Evolutionary conservation across 164 flowering plant genomes (phyloP), one percentile per base, ranked within the genome.

Genomic region (Annona cherimola): DNA sequence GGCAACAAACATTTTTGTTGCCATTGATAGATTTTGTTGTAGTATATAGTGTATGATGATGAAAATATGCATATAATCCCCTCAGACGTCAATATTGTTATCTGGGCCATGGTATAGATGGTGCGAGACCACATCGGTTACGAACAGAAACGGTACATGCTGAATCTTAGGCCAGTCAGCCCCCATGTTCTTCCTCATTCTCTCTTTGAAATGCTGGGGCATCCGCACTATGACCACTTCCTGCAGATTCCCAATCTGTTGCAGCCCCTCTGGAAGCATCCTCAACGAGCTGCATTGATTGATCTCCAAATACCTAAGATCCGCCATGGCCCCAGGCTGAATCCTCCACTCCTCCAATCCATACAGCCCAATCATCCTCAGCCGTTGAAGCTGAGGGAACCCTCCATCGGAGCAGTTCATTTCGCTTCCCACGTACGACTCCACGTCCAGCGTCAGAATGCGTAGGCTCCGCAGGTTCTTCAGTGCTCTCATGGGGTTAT

Each of bases 251-350:
- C 74, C 68, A 44, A 77, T 63, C 54, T 73, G 66, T 44, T 70
- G 80, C 65, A 81, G 42, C 1, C 81, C 83, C 45, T 81, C 79
- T 11, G 79, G 81, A 26, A 82, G 72, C 77, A 65, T 73, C 66
- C 70, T 75, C 68, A 79, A 68, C 6, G 19, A 45, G 43, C 43
- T 42, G 63, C 82, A 82, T 43, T 43, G 71, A 2, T 0, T 0
- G 41, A 68, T 68, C 12, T 7, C 71, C 18, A 68, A 16, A 50
- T 1, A 1, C 4, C 35, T 46, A 6, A 68, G 71, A n/a, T 55
- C 9, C 2, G 19, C 1, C 60, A 68, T 54, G 11, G 71, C 41
- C 4, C 61, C 43, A 4, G 46, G 11, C 61, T 68, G 61, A 1
- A 54, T 6, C 50, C 18, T 67, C 71, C 39, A 50, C 61, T 68